phyloP scores from a whole-genome alignment of 2,329 filamentous ascomycete species.

The Ambrosiella cleistominuta region DNA sequence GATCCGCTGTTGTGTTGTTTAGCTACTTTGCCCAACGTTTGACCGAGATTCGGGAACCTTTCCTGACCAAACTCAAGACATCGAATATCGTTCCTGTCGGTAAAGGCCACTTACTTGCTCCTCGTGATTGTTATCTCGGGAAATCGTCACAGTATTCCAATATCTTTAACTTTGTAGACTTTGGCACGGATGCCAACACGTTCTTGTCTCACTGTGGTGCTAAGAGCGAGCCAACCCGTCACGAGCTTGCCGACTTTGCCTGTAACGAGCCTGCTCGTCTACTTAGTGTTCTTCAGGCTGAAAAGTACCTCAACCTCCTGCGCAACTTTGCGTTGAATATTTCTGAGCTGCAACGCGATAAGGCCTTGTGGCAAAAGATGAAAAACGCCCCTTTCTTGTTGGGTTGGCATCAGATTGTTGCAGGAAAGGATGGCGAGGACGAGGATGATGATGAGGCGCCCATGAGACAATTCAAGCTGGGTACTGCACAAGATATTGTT shows the following conservation, averaged over 20 bases:
- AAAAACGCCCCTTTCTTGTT: slow-evolving; percentile 60
- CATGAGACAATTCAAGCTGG: slow-evolving; percentile 64
- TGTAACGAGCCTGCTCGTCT: slow-evolving; percentile 69
- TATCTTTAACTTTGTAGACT: slow-evolving; percentile 95
- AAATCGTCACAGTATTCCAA: slow-evolving; percentile 53
- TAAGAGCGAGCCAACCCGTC: slow-evolving; percentile 74
- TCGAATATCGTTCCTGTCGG: slow-evolving; percentile 56
- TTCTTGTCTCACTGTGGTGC: slow-evolving; percentile 81
- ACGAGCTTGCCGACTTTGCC: slow-evolving; percentile 70
- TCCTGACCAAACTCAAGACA: slow-evolving; percentile 41
- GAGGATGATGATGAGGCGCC: slow-evolving; percentile 38
- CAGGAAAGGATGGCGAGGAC: slow-evolving; percentile 18
- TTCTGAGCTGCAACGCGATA: slow-evolving; percentile 55
- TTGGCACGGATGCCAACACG: slow-evolving; percentile 68
- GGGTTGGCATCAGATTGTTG: slow-evolving; percentile 40
- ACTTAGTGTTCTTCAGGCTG: slow-evolving; percentile 60
- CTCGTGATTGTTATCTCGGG: slow-evolving; percentile 47
- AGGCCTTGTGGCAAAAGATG: slow-evolving; percentile 59
- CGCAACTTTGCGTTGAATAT: slow-evolving; percentile 63
- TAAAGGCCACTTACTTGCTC: slow-evolving; percentile 9
- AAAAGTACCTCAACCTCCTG: slow-evolving; percentile 75
- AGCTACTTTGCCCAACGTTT: slow-evolving; percentile 67
- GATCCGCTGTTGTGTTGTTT: slow-evolving; percentile 56
- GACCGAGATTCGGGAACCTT: slow-evolving; percentile 49
- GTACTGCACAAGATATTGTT: slow-evolving; percentile 52